phyloP scores from a whole-genome alignment of 2,329 filamentous ascomycete species.

The Penicillium digitatum region DNA sequence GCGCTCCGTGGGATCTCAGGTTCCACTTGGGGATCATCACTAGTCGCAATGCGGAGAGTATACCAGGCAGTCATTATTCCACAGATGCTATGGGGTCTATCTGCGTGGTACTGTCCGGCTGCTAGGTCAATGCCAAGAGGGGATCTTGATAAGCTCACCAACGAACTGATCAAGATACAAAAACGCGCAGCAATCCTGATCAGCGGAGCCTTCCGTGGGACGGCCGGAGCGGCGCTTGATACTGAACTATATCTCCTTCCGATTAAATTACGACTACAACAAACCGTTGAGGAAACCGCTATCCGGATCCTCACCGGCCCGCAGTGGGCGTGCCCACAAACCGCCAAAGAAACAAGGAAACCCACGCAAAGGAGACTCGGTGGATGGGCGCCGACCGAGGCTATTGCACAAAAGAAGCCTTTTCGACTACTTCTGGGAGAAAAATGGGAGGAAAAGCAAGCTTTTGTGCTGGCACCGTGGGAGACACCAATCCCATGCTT shows the following conservation, averaged over 20 bases:
- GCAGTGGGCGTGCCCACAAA: not conserved
- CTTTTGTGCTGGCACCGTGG: not conserved
- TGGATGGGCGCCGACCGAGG: not conserved
- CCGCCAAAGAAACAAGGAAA: not conserved
- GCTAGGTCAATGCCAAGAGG: not conserved
- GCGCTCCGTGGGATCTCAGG: not conserved
- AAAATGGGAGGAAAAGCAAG: not conserved
- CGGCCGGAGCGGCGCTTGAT: not conserved
- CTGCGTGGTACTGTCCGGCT: not conserved
- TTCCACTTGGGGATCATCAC: not conserved
- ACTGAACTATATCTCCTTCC: not conserved
- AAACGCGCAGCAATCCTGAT: not conserved
- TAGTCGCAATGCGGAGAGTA: not conserved
- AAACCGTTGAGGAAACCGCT: not conserved
- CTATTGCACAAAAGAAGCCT: not conserved
- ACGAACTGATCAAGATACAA: not conserved
- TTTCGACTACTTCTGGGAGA: not conserved
- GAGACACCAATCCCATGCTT: not conserved
- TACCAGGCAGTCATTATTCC: conserved; percentile 1
- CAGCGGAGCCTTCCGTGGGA: not conserved
- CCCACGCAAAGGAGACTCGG: not conserved
- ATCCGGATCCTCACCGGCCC: conserved; percentile 1
- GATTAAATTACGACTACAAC: not conserved
- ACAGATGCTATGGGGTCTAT: not conserved
- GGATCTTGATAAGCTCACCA: not conserved